Percentiles rank a stretch among this genome's conserved stretches.
Evolutionary conservation across 371 early-diverging fungal species (phyloP).

Genomic region (Haplosporangium sp.): DNA sequence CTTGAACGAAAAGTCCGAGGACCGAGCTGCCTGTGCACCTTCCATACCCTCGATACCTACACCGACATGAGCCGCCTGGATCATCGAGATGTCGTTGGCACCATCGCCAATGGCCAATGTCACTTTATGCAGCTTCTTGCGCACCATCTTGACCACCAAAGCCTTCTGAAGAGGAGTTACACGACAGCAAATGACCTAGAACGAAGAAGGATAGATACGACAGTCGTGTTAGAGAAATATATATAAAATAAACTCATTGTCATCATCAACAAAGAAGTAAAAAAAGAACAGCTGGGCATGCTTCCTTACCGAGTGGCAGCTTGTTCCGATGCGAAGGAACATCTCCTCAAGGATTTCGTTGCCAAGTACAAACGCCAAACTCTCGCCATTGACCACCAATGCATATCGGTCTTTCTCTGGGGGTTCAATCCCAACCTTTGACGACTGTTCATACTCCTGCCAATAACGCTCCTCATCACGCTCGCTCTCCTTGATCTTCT

Average conservation of each 20-base stretch:
- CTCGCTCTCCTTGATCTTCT: constrained; percentile 62
- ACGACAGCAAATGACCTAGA: constrained; percentile 92
- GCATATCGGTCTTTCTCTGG: constrained; percentile 51
- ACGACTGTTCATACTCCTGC: constrained; percentile 49
- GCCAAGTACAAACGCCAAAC: constrained; percentile 51
- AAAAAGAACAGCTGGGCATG: not conserved
- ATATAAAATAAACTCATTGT: not conserved
- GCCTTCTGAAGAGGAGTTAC: constrained; percentile 96
- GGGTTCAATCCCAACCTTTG: constrained; percentile 21
- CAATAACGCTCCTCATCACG: constrained; percentile 67
- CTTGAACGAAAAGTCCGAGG: constrained; percentile 88
- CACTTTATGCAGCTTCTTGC: constrained; percentile 73
- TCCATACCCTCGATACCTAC: constrained; percentile 90
- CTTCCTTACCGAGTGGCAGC: constrained; percentile 46
- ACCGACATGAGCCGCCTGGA: constrained; percentile 89
- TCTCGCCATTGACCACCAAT: constrained; percentile 55
- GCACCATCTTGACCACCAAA: constrained; percentile 83
- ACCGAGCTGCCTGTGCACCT: constrained; percentile 82
- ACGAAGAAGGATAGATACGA: constrained; percentile 33
- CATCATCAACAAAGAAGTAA: constrained; percentile 37
- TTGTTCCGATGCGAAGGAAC: constrained; percentile 54
- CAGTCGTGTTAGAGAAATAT: not conserved
- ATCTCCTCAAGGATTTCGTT: constrained; percentile 54
- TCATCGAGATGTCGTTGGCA: constrained; percentile 98
- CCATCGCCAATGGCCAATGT: constrained; percentile 97